Evolutionary conservation across 139 green algal genomes (phyloP).

Genomic region (Volvox africanus): DNA sequence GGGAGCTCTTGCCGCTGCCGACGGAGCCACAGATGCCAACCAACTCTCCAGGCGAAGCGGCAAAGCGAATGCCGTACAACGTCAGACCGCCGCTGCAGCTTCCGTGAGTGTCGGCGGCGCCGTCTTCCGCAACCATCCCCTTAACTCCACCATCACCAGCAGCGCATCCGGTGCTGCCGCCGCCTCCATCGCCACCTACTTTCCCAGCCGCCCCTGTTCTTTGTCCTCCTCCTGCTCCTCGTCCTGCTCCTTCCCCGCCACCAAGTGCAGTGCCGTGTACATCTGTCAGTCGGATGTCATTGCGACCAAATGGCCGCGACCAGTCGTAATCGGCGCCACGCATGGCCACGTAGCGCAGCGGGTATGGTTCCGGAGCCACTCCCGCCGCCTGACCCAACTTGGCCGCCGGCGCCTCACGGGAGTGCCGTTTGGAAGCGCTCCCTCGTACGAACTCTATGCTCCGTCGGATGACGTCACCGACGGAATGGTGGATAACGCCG

Average conservation of each 20-base stretch:
- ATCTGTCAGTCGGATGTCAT: neutral
- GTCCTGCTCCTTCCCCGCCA: neutral
- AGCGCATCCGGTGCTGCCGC: neutral
- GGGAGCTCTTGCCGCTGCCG: conserved; percentile 77
- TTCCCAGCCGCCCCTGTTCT: too few species aligned
- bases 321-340: conserved; percentile 75
- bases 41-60: conserved; percentile 72
- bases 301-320: conserved; percentile 40
- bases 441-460: conserved; percentile 3
- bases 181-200: neutral
- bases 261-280: conserved; percentile 18
- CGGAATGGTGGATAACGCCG: neutral
- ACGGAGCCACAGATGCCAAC: conserved; percentile 78
- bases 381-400: too few species aligned
- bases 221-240: neutral
- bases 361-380: neutral
- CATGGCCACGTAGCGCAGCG: conserved; percentile 60
- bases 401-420: neutral
- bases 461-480: neutral
- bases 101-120: neutral
- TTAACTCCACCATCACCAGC: neutral
- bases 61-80: conserved; percentile 65
- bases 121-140: too few species aligned
- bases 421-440: neutral
- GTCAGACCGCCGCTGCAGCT: conserved; percentile 42